Percentiles rank a stretch among this genome's conserved stretches.
Evolutionary conservation across 1,139 yeast genomes (phyloP).

Genomic region (Spathaspora sp.): DNA sequence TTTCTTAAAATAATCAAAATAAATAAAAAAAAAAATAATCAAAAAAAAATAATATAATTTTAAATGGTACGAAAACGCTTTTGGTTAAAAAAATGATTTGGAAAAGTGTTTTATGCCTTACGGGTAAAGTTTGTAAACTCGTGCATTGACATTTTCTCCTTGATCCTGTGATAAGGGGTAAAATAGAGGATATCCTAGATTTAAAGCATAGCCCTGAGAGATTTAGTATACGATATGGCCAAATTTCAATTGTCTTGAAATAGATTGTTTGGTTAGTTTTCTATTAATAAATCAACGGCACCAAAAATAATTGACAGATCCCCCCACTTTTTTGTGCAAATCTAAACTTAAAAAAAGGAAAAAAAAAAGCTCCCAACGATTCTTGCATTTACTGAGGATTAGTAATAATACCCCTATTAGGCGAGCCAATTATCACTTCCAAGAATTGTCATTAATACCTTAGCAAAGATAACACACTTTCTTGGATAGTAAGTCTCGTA

Average conservation of each 20-base stretch:
- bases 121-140: not conserved
- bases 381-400: not conserved
- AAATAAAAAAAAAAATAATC: not conserved
- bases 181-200: too few species aligned
- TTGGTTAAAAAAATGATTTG: not conserved
- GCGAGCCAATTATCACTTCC: not conserved
- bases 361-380: not conserved
- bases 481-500: too few species aligned
- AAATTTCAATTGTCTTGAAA: not conserved
- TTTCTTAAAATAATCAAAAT: not conserved
- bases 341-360: not conserved
- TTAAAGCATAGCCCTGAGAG: too few species aligned
- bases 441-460: too few species aligned
- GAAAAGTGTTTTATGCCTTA: not conserved
- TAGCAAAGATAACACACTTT: too few species aligned
- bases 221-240: not conserved
- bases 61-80: not conserved
- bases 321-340: not conserved
- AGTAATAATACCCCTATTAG: not conserved
- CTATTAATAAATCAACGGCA: constrained; percentile 1
- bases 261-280: not conserved
- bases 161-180: too few species aligned
- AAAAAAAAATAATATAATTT: not conserved
- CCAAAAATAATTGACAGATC: not conserved
- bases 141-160: not conserved